Base-by-base conservation (phyloP, 2,329 filamentous ascomycete genomes). In the Periconia digitata region DNA sequence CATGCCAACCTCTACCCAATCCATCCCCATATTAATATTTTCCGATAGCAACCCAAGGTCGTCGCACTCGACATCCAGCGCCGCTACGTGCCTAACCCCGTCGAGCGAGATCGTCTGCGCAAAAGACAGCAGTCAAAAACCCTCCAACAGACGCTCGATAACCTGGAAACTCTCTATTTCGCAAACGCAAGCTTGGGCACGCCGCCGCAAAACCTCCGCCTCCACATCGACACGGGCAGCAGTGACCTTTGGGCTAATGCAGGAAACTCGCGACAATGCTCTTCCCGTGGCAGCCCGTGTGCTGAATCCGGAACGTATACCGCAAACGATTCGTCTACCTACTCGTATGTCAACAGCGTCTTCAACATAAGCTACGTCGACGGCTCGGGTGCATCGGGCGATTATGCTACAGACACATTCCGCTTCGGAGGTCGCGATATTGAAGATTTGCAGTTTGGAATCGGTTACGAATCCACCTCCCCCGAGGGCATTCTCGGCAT, bases 291-390 rank as follows among this genome's bases (percentile, higher is more conserved):
- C 1, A 64, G 76, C 13, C 79, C 79, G 1, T 94, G 90, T 63
- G 61, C 70, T 6, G 72, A 71, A 16, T 80, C 83, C 1, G 89
- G 89, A 13, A 84, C 84, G 1, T 95, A 91, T 70, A 69, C 73
- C 37, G 80, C 87, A 35, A 86, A 88, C 65, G 71, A 77, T 1
- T 95, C 90, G 0, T 90, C 87, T 2, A 89, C 90, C 2, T 92
- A 92, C 70, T 63, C 79, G 27, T 90, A 85, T 64, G 71, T 95
- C 46, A 85, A 84, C 54, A 85, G 82, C 63, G 78, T 84, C 51
- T 96, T 96, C 76, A 92, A 92, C 73, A 95, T 96, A 55, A 85
- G 85, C 1, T 96, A 96, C 58, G 86, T 88, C 35, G 91, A 96
- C 71, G 89, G 89, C 39, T 88, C 88, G 0, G 84, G 85, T 5